Base-by-base conservation (phyloP, 2,329 filamentous ascomycete species). In the Bimuria novae-zelandiae region DNA sequence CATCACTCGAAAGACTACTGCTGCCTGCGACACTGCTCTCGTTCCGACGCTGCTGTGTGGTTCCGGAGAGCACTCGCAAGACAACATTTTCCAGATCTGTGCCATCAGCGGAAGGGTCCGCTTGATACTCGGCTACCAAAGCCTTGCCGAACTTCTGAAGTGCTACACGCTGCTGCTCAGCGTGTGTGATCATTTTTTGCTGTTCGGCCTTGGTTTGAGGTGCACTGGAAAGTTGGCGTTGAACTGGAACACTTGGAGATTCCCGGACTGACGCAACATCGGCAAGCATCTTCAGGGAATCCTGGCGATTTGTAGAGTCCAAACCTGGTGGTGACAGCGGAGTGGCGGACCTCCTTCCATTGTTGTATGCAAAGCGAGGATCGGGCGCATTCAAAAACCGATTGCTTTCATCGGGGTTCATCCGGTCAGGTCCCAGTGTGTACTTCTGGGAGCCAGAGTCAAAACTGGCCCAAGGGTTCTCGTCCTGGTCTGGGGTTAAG, bases 201-300 rank as follows among this genome's bases (percentile, higher is more conserved):
- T 58, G 55, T 19, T 70, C 64, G 10, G 63, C 60, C 43, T 73
- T 72, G 8, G 68, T 69, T 30, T 70, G 69, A 4, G 65, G 62
- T 27, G 51, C 61, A 46, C 46, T 61, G n/a, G 64, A 64, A 10
- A 63, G 42, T 22, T 45, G 42, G 29, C 40, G 54, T 7, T 33
- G 33, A 16, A 43, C 30, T 27, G 41, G 39, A 22, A 50, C 5
- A 27, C 19, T 30, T 48, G 41, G 23, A 35, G 42, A 7, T 5
- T 29, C 22, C 12, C 55, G 56, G 17, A 25, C 33, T 7, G 45
- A 57, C 3, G 58, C 60, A 35, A 51, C 47, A 30, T 53, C 51
- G 8, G 62, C 56, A 19, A 56, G 49, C 8, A 44, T 16, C 12
- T 42, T 45, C 3, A 60, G 52, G 22, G 57, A 45, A 23, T 54